A percentile compares a stretch with the other conserved stretches of the same genome.
Evolutionary conservation across 306 rosid species (phyloP).

Genomic region (Prunus mume): DNA sequence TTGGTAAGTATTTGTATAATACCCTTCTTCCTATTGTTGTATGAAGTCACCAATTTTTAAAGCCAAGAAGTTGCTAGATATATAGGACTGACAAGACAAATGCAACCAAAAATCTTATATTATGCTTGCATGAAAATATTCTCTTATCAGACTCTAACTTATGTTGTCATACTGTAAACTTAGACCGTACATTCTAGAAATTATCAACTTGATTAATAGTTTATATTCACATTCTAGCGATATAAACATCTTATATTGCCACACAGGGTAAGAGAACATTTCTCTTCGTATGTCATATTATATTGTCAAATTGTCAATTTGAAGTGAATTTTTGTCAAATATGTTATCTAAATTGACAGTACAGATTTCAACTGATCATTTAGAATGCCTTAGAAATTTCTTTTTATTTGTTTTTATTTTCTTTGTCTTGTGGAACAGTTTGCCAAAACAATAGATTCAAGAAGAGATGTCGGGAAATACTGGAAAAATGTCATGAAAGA

Average conservation of each 20-base stretch:
- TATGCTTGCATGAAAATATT: not conserved
- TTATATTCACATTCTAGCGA: no score
- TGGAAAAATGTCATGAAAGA: not conserved
- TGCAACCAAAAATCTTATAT: not conserved
- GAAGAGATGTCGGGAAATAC: slow-evolving; percentile 3
- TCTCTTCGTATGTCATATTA: no score
- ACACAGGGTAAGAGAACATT: no score
- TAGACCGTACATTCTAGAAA: no score
- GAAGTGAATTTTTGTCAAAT: no score
- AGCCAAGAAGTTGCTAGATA: not conserved
- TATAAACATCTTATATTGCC: no score
- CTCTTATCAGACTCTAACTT: not conserved
- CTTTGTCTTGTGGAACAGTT: not conserved
- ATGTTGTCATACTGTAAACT: no score
- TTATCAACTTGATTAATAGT: no score
- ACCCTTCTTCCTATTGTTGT: not conserved
- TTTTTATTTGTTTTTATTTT: not conserved
- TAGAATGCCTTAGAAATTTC: not conserved
- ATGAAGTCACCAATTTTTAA: not conserved
- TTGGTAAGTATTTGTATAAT: not conserved
- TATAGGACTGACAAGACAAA: not conserved
- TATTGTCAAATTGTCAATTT: no score
- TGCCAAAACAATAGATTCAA: slow-evolving; percentile 5
- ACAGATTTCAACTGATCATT: not conserved
- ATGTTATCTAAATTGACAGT: no score